These are phyloP conservation scores for Pythium monospermum DNA, from an alignment of 352 stramenopile genomes.

Conservation along the genomic window DNA sequence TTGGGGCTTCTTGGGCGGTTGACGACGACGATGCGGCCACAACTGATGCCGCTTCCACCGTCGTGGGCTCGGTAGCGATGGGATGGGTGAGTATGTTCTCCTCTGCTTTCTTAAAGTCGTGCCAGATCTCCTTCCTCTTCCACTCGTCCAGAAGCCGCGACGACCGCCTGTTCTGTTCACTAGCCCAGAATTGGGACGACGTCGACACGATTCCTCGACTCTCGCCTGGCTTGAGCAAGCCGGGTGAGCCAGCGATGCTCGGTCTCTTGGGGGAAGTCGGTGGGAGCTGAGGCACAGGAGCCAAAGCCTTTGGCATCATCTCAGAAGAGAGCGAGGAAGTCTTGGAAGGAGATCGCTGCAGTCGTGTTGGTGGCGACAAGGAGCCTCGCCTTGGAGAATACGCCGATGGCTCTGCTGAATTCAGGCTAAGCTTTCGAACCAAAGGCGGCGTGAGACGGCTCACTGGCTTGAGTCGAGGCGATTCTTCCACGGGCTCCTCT, in stretches of 20 bases:
- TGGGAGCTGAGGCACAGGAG: background rate
- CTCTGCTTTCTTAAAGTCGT: slow-evolving; percentile 63
- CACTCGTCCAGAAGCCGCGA: slow-evolving; percentile 59
- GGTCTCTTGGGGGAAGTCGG: too few relatives aligned
- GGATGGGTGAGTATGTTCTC: slow-evolving; percentile 28
- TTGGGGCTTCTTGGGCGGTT: too few relatives aligned
- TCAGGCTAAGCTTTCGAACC: slow-evolving; percentile 8
- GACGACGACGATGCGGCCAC: background rate
- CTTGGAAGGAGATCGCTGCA: slow-evolving; percentile 5
- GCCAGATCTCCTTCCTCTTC: slow-evolving; percentile 74
- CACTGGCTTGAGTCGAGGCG: background rate
- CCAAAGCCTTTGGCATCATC: background rate
- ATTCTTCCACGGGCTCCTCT: background rate
- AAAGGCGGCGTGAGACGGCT: slow-evolving; percentile 4
- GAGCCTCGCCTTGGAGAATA: background rate
- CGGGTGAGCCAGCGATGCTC: too few relatives aligned
- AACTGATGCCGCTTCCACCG: background rate
- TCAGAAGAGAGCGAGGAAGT: background rate
- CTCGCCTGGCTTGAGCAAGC: too few relatives aligned
- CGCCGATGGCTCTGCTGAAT: background rate
- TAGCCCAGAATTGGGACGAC: slow-evolving; percentile 40
- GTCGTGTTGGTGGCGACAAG: background rate
- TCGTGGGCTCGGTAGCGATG: background rate
- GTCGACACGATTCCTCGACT: slow-evolving; percentile 12
- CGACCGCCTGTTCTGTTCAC: slow-evolving; percentile 26